Percentiles rank a stretch among this genome's conserved stretches.
phyloP scores from a whole-genome alignment of 129 eudicot genomes.

The Flaveria sonorensis region DNA sequence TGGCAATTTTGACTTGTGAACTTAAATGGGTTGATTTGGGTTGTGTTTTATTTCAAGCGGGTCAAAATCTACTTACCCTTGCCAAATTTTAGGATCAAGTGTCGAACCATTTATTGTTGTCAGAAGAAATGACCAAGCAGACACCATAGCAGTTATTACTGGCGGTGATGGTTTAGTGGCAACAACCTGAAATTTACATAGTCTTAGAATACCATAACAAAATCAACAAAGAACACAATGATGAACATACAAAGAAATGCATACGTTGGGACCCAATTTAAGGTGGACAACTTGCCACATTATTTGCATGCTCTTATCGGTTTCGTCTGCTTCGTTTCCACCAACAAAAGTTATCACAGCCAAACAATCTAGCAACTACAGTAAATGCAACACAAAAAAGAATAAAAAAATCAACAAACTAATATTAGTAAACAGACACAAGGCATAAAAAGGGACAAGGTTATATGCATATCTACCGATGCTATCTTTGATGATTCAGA shows the following conservation, averaged over 20 bases:
- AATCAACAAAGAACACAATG: not conserved
- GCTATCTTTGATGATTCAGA: constrained; percentile 61
- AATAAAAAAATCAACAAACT: not conserved
- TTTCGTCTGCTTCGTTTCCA: constrained; percentile 74
- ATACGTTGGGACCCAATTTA: constrained; percentile 85
- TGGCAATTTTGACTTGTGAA: not conserved
- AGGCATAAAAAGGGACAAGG: not conserved
- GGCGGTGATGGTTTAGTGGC: constrained; percentile 72
- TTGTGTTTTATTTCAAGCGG: constrained; percentile 4
- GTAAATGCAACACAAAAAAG: not conserved
- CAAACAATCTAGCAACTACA: constrained; percentile 81
- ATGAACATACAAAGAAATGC: constrained; percentile 22
- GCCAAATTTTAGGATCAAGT: constrained; percentile 73
- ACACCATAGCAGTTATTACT: constrained; percentile 67
- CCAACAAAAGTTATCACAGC: constrained; percentile 88
- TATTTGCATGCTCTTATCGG: constrained; percentile 80
- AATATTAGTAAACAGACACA: not conserved
- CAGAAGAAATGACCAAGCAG: constrained; percentile 92
- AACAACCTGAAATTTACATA: constrained; percentile 57
- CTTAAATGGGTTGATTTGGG: not conserved
- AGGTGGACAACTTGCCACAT: constrained; percentile 97
- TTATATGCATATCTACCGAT: constrained; percentile 45
- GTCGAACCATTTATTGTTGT: constrained; percentile 65
- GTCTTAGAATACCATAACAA: constrained; percentile 8
- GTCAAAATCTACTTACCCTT: constrained; percentile 57